Evolutionary conservation across 176 grass and related monocot genomes (phyloP).

Genomic region (Triticum aestivum): IWGSC_CS_RefSeq_v2.1 NC_057799.1:289317100-289317599

Average conservation of each 20-base stretch:
- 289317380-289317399: neutral
- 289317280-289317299: too few relatives aligned
- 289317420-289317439: constrained; percentile 8
- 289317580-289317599: constrained; percentile 98
- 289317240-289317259: too few relatives aligned
- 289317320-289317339: too few relatives aligned
- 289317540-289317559: constrained; percentile 71
- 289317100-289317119: too few relatives aligned
- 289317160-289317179: too few relatives aligned
- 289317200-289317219: too few relatives aligned
- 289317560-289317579: constrained; percentile 89
- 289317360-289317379: neutral
- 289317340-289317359: neutral
- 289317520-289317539: constrained; percentile 20
- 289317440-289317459: neutral
- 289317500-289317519: neutral
- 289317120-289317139: too few relatives aligned
- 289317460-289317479: constrained; percentile 16
- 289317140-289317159: too few relatives aligned
- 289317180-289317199: too few relatives aligned
- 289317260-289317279: too few relatives aligned
- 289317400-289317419: neutral
- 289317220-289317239: too few relatives aligned
- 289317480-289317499: neutral
- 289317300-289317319: too few relatives aligned